Evolutionary conservation across 2,329 filamentous ascomycete genomes (phyloP).

Genomic region (Alternaria consortialis): DNA sequence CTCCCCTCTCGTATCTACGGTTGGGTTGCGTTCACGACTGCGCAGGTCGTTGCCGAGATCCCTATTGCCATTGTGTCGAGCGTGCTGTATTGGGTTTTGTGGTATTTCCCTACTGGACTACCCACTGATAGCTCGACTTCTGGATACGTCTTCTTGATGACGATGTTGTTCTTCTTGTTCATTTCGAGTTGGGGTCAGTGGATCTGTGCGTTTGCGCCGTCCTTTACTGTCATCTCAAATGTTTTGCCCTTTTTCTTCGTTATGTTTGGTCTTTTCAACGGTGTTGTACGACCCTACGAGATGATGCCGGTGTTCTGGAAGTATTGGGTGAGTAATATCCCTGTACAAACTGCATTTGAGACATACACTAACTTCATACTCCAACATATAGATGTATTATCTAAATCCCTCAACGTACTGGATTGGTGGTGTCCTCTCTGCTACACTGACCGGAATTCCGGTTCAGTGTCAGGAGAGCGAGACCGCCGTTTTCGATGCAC

Average conservation of each 20-base stretch:
- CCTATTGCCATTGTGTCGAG: conserved; percentile 71
- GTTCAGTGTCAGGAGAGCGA: conserved; percentile 62
- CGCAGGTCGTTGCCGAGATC: conserved; percentile 76
- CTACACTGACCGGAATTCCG: conserved; percentile 64
- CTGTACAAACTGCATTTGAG: background rate
- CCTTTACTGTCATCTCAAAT: conserved; percentile 80
- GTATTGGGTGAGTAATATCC: conserved; percentile 61
- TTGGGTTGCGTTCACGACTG: conserved; percentile 73
- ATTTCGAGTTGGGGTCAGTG: conserved; percentile 80
- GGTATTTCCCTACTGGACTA: conserved; percentile 80
- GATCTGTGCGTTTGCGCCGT: conserved; percentile 83
- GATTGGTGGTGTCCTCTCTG: conserved; percentile 74
- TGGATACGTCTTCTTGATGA: conserved; percentile 82
- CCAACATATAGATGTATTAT: background rate
- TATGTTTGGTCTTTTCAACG: conserved; percentile 79
- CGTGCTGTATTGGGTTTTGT: conserved; percentile 75
- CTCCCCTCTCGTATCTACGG: conserved; percentile 78
- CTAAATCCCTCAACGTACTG: conserved; percentile 70
- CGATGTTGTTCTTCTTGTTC: conserved; percentile 79
- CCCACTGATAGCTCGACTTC: conserved; percentile 70
- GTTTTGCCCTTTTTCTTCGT: conserved; percentile 81
- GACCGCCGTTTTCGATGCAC: conserved; percentile 71
- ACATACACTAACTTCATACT: background rate
- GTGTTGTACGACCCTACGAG: conserved; percentile 74
- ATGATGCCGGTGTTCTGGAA: conserved; percentile 74